phyloP scores from a whole-genome alignment of 805 yeast genomes.

The Candida manassasensis region DNA sequence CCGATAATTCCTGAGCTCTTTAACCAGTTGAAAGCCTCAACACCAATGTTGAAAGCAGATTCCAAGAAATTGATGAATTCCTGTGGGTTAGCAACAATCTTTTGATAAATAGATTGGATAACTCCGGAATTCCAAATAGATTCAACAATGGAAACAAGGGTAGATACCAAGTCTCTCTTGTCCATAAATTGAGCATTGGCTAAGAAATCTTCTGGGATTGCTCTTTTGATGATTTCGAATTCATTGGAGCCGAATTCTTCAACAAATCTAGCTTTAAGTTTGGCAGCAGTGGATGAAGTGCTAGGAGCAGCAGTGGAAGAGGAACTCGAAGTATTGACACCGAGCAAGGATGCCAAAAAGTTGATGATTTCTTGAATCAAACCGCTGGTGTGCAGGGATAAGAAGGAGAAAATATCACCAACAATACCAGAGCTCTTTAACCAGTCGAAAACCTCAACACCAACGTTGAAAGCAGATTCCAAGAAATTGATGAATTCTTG shows the following conservation, averaged over 20 bases:
- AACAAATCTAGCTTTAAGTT: slow-evolving; percentile 15
- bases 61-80: slow-evolving; percentile 29
- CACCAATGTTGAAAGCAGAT: slow-evolving; percentile 29
- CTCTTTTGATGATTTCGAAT: slow-evolving; percentile 4
- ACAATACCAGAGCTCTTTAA: slow-evolving; percentile 35
- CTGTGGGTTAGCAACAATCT: slow-evolving; percentile 34
- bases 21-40: slow-evolving; percentile 35
- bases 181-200: slow-evolving; percentile 24
- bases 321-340: slow-evolving; percentile 5
- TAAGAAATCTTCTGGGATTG: neutral
- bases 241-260: slow-evolving; percentile 3
- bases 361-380: slow-evolving; percentile 18
- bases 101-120: slow-evolving; percentile 24
- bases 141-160: slow-evolving; percentile 23
- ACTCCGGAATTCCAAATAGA: slow-evolving; percentile 33
- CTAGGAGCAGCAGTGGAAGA: slow-evolving; percentile 8
- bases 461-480: slow-evolving; percentile 29
- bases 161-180: slow-evolving; percentile 32
- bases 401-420: slow-evolving; percentile 20
- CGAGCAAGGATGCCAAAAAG: slow-evolving; percentile 17
- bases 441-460: slow-evolving; percentile 33
- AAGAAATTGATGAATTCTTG: slow-evolving; percentile 27
- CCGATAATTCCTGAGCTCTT: slow-evolving; percentile 31
- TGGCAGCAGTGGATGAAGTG: slow-evolving; percentile 10
- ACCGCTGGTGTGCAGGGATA: slow-evolving; percentile 22